phyloP scores from a whole-genome alignment of 116 monocot genomes.

The Posidonia oceanica region DNA sequence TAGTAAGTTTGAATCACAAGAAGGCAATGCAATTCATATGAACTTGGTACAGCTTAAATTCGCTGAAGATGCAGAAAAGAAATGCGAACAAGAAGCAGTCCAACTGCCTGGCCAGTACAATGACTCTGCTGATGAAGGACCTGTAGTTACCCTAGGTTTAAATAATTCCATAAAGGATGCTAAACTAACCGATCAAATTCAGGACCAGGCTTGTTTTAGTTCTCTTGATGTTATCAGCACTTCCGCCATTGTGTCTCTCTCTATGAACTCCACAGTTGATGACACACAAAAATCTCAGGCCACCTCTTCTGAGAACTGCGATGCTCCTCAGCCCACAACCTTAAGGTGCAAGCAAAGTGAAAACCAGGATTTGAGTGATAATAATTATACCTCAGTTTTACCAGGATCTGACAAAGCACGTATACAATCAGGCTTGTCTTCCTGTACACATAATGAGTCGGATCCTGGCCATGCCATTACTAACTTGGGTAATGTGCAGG shows the following conservation, averaged over 20 bases:
- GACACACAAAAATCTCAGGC: slow-evolving; percentile 1
- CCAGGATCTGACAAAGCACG: slow-evolving; percentile 2
- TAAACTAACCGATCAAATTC: slow-evolving; percentile 13
- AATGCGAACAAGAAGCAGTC: slow-evolving; percentile 8
- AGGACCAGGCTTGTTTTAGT: neutral
- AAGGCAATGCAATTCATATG: neutral
- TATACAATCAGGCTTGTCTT: neutral
- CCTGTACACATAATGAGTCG: neutral
- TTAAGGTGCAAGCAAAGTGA: neutral
- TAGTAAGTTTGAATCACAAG: slow-evolving; percentile 8
- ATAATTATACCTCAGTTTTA: neutral
- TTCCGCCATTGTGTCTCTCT: slow-evolving; percentile 22
- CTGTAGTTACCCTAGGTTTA: slow-evolving; percentile 10
- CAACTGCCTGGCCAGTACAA: slow-evolving; percentile 7
- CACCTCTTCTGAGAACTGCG: neutral
- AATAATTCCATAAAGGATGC: slow-evolving; percentile 8
- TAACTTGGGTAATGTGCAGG: neutral
- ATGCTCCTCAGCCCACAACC: neutral
- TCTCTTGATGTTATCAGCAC: slow-evolving; percentile 3
- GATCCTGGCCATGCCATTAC: neutral
- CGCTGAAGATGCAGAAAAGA: slow-evolving; percentile 11
- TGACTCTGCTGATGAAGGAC: slow-evolving; percentile 10
- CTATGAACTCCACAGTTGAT: slow-evolving; percentile 12
- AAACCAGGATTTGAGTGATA: neutral
- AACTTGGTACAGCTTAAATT: neutral